Evolutionary conservation across 306 rosid genomes (phyloP), one percentile per base, ranked within the genome.

Genomic region (Glycine tomentella): DNA sequence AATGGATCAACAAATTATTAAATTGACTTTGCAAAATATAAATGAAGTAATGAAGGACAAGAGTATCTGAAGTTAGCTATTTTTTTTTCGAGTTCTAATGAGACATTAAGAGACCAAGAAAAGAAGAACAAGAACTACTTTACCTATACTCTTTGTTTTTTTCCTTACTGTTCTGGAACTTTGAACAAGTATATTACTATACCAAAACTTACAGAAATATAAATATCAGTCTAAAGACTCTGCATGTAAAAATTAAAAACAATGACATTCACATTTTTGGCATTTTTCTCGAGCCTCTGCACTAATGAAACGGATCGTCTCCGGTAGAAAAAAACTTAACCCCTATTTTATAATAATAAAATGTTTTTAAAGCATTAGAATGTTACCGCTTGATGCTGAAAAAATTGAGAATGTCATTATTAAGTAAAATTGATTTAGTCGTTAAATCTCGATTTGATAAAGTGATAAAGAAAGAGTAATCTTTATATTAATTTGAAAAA

Each of bases 1-100:
- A 25, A 1, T 25, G 31, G 31, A 25, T 25, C 31, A 25, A 25
- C 31, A 25, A 25, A 25, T 40, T 4, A 33, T 67, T 66, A 67
- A 16, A 42, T 68, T 44, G 73, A 68, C 55, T 9, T 67, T 68
- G 16, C 6, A 68, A 9, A 44, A 68, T 68, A 45, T 45, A 45
- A 16, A 68, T 16, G 59, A n/a, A 6, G 57, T 2, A 51, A 51
- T 14, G 34, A 15, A 42, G 72, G 14, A 42, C 42, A 42, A 8
- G 20, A 67, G 14, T 11, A 66, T 16, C 3, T 13, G 11, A 64
- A 38, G 6, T 64, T 36, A 3, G 48, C 25, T n/a, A 17, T 7
- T 38, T 64, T 63, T 36, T 38, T 64, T 3, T 11, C 4, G 15
- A 36, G 17, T 64, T 64, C 20, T 13, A 64, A 25, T 25, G 31